These are phyloP conservation scores for Trichoderma sp. DNA, from an alignment of 2,329 filamentous ascomycete species.

Conservation along the genomic window DNA sequence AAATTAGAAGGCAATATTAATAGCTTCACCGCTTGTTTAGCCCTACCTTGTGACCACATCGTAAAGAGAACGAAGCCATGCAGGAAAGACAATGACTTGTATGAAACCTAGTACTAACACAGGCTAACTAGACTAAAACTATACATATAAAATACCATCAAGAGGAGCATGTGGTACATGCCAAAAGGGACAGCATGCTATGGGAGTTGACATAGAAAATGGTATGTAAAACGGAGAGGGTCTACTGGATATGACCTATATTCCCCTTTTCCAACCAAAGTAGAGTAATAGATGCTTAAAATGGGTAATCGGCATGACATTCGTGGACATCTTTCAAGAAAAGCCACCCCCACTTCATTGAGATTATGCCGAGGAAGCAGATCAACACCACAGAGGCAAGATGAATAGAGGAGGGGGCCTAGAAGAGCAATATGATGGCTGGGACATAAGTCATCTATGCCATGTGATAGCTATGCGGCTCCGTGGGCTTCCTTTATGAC, in stretches of 20 bases:
- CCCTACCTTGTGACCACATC: no score
- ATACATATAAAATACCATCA: background rate
- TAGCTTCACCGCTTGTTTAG: constrained; percentile 8
- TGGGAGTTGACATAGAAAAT: background rate
- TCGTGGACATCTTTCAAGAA: background rate
- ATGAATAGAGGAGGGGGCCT: background rate
- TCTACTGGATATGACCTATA: background rate
- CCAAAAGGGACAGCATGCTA: background rate
- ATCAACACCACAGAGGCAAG: background rate
- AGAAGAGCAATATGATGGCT: background rate
- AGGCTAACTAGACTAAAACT: no score
- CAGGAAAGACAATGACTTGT: background rate
- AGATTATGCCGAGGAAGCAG: background rate
- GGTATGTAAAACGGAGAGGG: no score
- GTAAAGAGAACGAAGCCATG: background rate
- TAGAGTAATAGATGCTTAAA: background rate
- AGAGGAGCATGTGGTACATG: background rate
- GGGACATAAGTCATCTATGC: background rate
- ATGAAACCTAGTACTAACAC: background rate
- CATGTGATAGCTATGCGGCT: background rate
- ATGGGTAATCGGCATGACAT: background rate
- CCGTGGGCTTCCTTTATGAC: background rate
- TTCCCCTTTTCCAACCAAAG: background rate
- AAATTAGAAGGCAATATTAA: background rate
- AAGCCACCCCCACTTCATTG: background rate